Evolutionary conservation across 371 early-diverging fungal genomes (phyloP).

Genomic region (Apophysomyces variabilis): DNA sequence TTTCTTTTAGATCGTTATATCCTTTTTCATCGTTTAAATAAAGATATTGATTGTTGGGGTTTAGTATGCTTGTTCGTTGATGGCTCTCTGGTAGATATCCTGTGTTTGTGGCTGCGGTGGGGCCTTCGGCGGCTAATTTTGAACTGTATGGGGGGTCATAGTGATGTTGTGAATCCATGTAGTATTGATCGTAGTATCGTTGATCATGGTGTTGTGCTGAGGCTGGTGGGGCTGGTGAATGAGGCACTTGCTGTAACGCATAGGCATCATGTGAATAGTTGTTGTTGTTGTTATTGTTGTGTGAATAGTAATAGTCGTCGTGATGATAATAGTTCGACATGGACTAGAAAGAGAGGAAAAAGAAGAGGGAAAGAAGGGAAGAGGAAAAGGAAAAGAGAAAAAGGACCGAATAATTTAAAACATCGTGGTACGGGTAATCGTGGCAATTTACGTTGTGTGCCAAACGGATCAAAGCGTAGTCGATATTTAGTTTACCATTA

Average conservation of each 20-base stretch:
- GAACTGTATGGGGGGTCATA: slow-evolving; percentile 6
- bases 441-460: neutral
- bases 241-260: neutral
- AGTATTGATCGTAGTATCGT: slow-evolving; percentile 4
- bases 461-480: neutral
- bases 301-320: slow-evolving; percentile 4
- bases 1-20: slow-evolving; percentile 1
- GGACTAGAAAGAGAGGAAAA: slow-evolving; percentile 3
- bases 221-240: slow-evolving; percentile 16
- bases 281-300: neutral
- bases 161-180: slow-evolving; percentile 9
- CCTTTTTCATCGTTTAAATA: neutral
- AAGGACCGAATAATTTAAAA: slow-evolving; percentile 3
- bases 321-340: slow-evolving; percentile 24
- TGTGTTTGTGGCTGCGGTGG: neutral
- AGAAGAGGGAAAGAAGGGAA: neutral
- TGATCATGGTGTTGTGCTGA: slow-evolving; percentile 10
- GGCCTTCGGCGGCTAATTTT: slow-evolving; percentile 11
- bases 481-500: neutral
- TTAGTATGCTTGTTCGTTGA: neutral
- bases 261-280: neutral
- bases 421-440: neutral
- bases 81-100: slow-evolving; percentile 4
- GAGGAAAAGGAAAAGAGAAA: slow-evolving; percentile 10
- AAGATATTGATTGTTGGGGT: neutral